Base-by-base conservation (phyloP, 1,284 basidiomycete species). In the Anthracocystis panici-leucophaei region DNA sequence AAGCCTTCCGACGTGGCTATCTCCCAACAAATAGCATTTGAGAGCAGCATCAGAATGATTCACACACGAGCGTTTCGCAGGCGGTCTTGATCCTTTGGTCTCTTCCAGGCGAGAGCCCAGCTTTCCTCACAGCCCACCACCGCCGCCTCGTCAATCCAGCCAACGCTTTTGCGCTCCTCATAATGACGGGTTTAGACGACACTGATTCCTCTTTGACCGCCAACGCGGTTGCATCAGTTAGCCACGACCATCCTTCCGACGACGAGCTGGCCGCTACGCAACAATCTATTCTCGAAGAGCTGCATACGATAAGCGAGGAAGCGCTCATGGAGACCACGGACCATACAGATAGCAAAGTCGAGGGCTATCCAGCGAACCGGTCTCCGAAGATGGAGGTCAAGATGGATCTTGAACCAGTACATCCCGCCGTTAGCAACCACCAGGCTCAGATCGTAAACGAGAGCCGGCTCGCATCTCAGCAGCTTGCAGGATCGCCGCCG, bases 291-390 rank as follows among this genome's bases (percentile, higher is more conserved):
- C 53, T 76, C 23, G 61, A 76, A 50, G 74, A 76, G 46, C 57
- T 76, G 51, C 74, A 73, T 54, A 54, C 57, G 35, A 76, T 76
- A 29, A 64, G 65, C 49, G 65, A 76, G 44, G 65, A 76, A 33
- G 62, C 46, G 11, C 50, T 60, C 33, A 21, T 21, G 11, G 29
- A 23, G 23, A 41, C 29, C 7, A 20, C 35, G 11, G 27, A 57
- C 12, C 45, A 42, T 4, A n/a, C 29, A 20, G 16, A 42, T 2
- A 48, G 7, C 8, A 11, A 11, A 12, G 18, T 29, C 23, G 21
- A 50, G 9, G 42, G 23, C 21, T 18, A 10, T 25, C 7, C 23
- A 12, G 40, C 25, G 23, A 35, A 21, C 23, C 29, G 33, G 18
- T 27, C 21, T 6, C 12, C 45, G 23, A 12, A 18, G 2, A 11